Conservation (phyloP, 129 eudicot species). For the Chrysanthemum seticuspe region DNA sequence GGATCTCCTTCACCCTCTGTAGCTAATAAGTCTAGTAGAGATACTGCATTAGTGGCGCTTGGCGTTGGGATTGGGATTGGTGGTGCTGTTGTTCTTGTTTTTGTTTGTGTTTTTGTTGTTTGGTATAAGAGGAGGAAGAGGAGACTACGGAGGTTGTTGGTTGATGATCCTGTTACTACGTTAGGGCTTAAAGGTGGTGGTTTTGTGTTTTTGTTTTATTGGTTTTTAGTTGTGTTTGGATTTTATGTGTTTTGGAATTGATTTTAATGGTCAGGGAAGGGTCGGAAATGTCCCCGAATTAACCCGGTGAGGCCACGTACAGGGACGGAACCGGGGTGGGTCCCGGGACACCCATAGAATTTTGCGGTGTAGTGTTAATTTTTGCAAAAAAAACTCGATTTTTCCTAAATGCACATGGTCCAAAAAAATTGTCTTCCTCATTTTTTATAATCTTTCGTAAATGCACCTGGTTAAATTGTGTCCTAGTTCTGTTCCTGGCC, state of each 20-base stretch:
- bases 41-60: constrained; percentile 51
- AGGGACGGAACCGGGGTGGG: no score
- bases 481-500: no score
- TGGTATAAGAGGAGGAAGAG: constrained; percentile 55
- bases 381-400: no score
- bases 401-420: no score
- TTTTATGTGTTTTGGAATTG: background rate
- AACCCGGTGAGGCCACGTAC: no score
- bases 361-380: no score
- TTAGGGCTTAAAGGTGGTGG: constrained; percentile 37
- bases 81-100: constrained; percentile 56
- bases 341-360: no score
- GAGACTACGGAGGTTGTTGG: constrained; percentile 30
- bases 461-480: no score
- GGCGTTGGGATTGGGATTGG: constrained; percentile 83
- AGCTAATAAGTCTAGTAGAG: constrained; percentile 20
- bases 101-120: constrained; percentile 48
- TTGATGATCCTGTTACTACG: constrained; percentile 20
- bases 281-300: no score
- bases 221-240: background rate
- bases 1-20: constrained; percentile 28
- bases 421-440: no score
- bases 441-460: no score
- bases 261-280: no score
- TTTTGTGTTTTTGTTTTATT: background rate